These are phyloP conservation scores for Leishmania tropica DNA, from an alignment of 208 protist species.

Conservation along the genomic window DNA sequence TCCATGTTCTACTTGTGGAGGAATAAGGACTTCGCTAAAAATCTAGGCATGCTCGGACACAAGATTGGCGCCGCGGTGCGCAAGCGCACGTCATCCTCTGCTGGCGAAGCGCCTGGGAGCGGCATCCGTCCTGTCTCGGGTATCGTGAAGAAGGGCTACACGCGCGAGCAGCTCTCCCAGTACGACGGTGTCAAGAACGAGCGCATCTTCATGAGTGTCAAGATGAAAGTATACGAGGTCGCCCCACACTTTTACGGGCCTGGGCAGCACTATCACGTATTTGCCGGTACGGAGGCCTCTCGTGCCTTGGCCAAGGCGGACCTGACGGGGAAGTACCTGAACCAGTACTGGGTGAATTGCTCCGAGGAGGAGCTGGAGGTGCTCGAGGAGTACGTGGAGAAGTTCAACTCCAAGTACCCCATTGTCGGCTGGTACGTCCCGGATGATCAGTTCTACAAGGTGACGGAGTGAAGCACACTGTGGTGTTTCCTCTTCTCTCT, in stretches of 20 bases:
- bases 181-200: slow-evolving; percentile 68
- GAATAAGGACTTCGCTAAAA: slow-evolving; percentile 32
- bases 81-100: neutral
- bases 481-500: neutral
- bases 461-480: slow-evolving; percentile 19
- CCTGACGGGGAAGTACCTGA: slow-evolving; percentile 57
- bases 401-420: slow-evolving; percentile 82
- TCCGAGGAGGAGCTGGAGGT: slow-evolving; percentile 69
- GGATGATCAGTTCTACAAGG: slow-evolving; percentile 63
- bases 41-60: slow-evolving; percentile 25
- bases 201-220: slow-evolving; percentile 77
- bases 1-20: slow-evolving; percentile 26
- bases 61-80: slow-evolving; percentile 11
- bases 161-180: slow-evolving; percentile 58
- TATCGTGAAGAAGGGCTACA: slow-evolving; percentile 61
- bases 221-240: slow-evolving; percentile 86
- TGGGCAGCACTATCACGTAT: slow-evolving; percentile 77
- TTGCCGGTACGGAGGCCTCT: slow-evolving; percentile 77
- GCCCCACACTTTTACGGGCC: slow-evolving; percentile 86
- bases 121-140: slow-evolving; percentile 66
- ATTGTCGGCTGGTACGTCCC: slow-evolving; percentile 85
- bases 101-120: slow-evolving; percentile 1
- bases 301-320: slow-evolving; percentile 66
- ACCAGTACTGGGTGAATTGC: slow-evolving; percentile 80
- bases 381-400: slow-evolving; percentile 70